Percentiles rank a stretch among this genome's conserved stretches.
These are phyloP conservation scores for Trametes cinnabarina DNA, from an alignment of 768 basidiomycete genomes.

Conservation along the genomic window DNA sequence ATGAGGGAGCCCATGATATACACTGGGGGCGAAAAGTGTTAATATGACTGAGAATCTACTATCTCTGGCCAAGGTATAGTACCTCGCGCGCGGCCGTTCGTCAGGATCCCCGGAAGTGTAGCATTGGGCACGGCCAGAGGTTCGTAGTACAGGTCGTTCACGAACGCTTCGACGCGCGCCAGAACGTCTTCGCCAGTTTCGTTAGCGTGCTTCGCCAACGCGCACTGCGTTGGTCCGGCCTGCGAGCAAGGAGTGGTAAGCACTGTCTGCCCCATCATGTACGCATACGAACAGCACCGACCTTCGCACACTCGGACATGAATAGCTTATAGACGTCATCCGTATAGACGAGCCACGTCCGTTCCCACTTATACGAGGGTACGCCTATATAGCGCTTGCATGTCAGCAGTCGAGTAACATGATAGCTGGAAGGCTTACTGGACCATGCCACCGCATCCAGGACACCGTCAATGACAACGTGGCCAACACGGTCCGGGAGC, in stretches of 20 bases:
- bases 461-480: constrained; percentile 32
- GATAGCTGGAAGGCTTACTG: constrained; percentile 8
- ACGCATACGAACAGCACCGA: not conserved
- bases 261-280: too few relatives aligned
- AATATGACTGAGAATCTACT: too few relatives aligned
- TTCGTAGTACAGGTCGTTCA: constrained; percentile 24
- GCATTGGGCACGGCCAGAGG: constrained; percentile 29
- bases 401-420: not conserved
- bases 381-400: not conserved
- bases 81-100: constrained; percentile 26
- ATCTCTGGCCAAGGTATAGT: not conserved
- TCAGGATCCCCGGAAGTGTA: constrained; percentile 28
- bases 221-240: constrained; percentile 30
- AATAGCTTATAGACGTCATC: constrained; percentile 29
- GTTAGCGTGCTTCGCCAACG: constrained; percentile 21
- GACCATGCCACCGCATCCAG: constrained; percentile 31
- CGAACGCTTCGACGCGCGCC: constrained; percentile 23
- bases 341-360: constrained; percentile 25
- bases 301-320: constrained; percentile 28
- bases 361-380: constrained; percentile 22
- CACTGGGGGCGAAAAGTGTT: constrained; percentile 1
- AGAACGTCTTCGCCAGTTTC: constrained; percentile 20
- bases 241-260: constrained; percentile 2
- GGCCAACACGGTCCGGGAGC: constrained; percentile 32
- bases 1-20: constrained; percentile 19